These are phyloP conservation scores for Coniochaeta sp. DNA, from an alignment of 2,329 filamentous ascomycete species.

Conservation along the genomic window DNA sequence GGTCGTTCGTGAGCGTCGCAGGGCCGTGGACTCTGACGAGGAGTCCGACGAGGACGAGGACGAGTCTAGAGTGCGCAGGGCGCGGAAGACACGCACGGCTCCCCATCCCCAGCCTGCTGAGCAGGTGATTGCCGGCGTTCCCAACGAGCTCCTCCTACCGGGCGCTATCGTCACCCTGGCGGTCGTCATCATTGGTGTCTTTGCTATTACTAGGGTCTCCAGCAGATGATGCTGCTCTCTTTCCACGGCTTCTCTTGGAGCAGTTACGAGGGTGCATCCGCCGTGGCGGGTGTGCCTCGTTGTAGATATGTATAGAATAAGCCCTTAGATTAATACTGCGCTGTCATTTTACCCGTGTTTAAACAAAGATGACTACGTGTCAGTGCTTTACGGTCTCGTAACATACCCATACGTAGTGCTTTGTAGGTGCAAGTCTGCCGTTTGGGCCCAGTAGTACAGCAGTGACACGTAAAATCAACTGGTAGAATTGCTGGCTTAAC, in stretches of 20 bases:
- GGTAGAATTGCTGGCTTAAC: too few relatives aligned
- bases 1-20: constrained; percentile 42
- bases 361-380: too few relatives aligned
- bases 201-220: constrained; percentile 69
- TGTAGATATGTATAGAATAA: constrained; percentile 13
- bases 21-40: constrained; percentile 35
- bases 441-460: too few relatives aligned
- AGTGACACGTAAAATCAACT: too few relatives aligned
- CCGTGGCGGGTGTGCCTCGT: not conserved
- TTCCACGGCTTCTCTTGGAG: not conserved
- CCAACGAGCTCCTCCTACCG: constrained; percentile 87
- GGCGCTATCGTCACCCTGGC: constrained; percentile 94
- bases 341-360: too few relatives aligned
- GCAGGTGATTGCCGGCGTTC: constrained; percentile 82
- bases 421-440: too few relatives aligned
- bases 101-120: constrained; percentile 33
- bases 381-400: too few relatives aligned
- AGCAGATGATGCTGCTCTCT: constrained; percentile 33
- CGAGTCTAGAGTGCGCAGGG: constrained; percentile 36
- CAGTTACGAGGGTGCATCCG: not conserved
- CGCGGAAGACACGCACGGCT: constrained; percentile 29
- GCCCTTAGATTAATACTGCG: constrained; percentile 9
- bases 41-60: constrained; percentile 44
- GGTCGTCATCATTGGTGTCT: constrained; percentile 88
- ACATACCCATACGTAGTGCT: too few relatives aligned